Evolutionary conservation across 2,329 filamentous ascomycete genomes (phyloP), one percentile per base, ranked within the genome.

Genomic region (Pseudophaeomoniella oleicola): DNA sequence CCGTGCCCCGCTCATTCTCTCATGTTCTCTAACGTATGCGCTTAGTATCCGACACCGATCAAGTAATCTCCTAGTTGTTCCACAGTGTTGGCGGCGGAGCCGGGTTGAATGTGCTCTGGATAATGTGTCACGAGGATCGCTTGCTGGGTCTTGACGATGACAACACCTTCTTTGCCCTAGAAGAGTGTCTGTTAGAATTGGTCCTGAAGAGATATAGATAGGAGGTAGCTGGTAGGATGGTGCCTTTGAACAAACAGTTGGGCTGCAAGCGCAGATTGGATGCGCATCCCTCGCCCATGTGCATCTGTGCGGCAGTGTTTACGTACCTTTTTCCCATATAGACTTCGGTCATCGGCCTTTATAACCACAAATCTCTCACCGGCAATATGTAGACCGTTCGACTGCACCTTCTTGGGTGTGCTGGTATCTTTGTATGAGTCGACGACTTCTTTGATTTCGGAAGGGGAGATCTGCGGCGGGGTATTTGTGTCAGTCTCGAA

Each of bases 111-210:
- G 43, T 59, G 58, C 58, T 93, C 84, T 47, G 69, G 70, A 70
- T 96, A 85, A 68, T 94, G 85, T 49, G 76, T 81, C 57, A 98
- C 64, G 56, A 98, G 74, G 58, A 96, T 78, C 49, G 86, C 84
- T 64, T 92, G 80, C 53, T 71, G 78, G 52, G 88, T 92, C 71
- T 92, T 93, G 62, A 78, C 78, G 50, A 90, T 74, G 55, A 80
- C 69, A 52, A 94, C 63, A 46, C 90, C 90, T 56, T 79, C 74
- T 57, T 79, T 83, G 50, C 82, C 85, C 78, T 83, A 44, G 45
- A 44, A 37, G n/a, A 34, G n/a, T n/a, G n/a, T n/a, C n/a, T n/a
- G 34, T 11, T 10, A 15, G 17, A 9, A 35, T 19, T 19, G 19
- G 34, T 13, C 16, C 39, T 17, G 35, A 40, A 14, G 29, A 37